A percentile compares a stretch with the other conserved stretches of the same genome.
Conservation (phyloP, 768 basidiomycete genomes). For the Plicaturopsis crispa region DNA sequence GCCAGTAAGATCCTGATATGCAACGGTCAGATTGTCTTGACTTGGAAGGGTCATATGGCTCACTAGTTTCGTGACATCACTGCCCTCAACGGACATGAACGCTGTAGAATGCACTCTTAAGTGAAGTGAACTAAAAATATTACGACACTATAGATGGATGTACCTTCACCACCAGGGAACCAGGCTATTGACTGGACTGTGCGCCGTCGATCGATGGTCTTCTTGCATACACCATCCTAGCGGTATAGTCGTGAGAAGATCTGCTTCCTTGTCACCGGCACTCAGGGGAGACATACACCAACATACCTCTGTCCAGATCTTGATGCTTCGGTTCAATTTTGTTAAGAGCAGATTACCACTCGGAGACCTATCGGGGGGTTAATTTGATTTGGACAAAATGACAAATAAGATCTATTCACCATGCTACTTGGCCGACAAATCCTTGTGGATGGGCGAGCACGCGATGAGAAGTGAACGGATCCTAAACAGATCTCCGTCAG, state of each 20-base stretch:
- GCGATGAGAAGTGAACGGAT: slow-evolving; percentile 51
- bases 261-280: no score
- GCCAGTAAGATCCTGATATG: slow-evolving; percentile 42
- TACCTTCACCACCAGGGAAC: slow-evolving; percentile 59
- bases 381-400: slow-evolving; percentile 2
- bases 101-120: slow-evolving; percentile 36
- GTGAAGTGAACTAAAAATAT: neutral
- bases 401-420: slow-evolving; percentile 22
- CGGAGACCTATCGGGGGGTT: slow-evolving; percentile 42
- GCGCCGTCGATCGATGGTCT: slow-evolving; percentile 50
- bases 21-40: slow-evolving; percentile 7
- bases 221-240: slow-evolving; percentile 63
- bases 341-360: slow-evolving; percentile 55
- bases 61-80: slow-evolving; percentile 53
- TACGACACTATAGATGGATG: slow-evolving; percentile 2
- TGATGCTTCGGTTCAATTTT: slow-evolving; percentile 55
- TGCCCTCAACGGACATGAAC: slow-evolving; percentile 67
- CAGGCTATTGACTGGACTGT: slow-evolving; percentile 60
- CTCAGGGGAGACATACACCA: no score
- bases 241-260: no score
- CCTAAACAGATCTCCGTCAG: slow-evolving; percentile 25
- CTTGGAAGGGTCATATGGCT: slow-evolving; percentile 11
- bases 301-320: slow-evolving; percentile 66
- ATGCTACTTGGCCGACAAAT: slow-evolving; percentile 74
- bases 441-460: slow-evolving; percentile 60